phyloP scores from a whole-genome alignment of 495 filamentous ascomycete species.

The Tetracladium setigerum region DNA sequence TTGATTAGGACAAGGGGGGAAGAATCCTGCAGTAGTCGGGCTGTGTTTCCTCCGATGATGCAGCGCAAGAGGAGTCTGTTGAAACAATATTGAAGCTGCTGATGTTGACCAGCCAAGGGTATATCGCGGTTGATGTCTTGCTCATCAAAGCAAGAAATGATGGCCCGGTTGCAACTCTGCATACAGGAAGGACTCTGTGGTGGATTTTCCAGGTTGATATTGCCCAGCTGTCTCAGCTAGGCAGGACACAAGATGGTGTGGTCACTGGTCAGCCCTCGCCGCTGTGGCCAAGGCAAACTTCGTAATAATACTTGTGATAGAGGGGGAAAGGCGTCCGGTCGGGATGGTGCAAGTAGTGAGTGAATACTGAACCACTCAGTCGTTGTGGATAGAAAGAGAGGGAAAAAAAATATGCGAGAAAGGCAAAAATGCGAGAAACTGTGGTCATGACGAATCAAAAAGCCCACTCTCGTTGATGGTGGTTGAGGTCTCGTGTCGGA shows the following conservation, averaged over 20 bases:
- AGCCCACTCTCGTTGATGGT: neutral
- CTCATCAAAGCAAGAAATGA: neutral
- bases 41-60: conserved; percentile 1
- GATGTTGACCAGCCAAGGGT: conserved; percentile 6
- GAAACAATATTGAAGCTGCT: neutral
- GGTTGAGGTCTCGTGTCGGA: neutral
- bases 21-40: conserved; percentile 1
- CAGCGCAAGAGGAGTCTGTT: neutral
- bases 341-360: neutral
- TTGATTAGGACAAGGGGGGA: neutral
- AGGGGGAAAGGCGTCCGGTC: conserved; percentile 5
- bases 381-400: neutral
- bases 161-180: conserved; percentile 5
- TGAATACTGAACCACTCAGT: neutral
- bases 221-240: conserved; percentile 13
- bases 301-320: conserved; percentile 6
- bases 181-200: neutral
- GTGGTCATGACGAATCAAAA: conserved; percentile 3
- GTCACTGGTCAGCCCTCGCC: conserved; percentile 4
- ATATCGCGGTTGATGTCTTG: neutral
- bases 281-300: conserved; percentile 4
- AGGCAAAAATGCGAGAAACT: neutral
- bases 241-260: neutral
- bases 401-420: conserved; percentile 1
- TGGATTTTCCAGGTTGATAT: conserved; percentile 5